A percentile compares a stretch with the other conserved stretches of the same genome.
Evolutionary conservation across 495 filamentous ascomycete genomes (phyloP).

Genomic region (Immersiella caudata): DNA sequence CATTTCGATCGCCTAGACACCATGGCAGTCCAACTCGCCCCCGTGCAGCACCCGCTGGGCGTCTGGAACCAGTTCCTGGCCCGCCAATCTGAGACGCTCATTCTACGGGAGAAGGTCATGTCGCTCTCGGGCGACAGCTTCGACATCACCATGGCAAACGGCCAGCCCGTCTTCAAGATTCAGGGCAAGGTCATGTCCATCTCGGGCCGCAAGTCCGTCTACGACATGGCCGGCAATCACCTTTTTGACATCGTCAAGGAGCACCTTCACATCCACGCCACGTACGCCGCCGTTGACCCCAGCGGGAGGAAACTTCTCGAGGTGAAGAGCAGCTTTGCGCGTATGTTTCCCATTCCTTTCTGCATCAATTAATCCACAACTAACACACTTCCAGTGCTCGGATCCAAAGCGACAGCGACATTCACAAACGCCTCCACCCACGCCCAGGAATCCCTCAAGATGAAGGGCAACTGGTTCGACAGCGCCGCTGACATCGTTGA

Average conservation of each 20-base stretch:
- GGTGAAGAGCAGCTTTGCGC: slow-evolving; percentile 52
- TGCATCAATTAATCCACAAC: not conserved
- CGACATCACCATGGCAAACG: slow-evolving; percentile 50
- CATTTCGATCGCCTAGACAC: not conserved
- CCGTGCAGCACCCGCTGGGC: slow-evolving; percentile 45
- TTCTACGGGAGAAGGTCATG: slow-evolving; percentile 58
- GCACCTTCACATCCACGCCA: slow-evolving; percentile 53
- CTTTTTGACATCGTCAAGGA: slow-evolving; percentile 58
- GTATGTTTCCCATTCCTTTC: slow-evolving; percentile 39
- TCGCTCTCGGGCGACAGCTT: slow-evolving; percentile 58
- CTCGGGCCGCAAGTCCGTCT: slow-evolving; percentile 50
- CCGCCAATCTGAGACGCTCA: slow-evolving; percentile 48
- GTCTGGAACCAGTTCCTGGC: slow-evolving; percentile 55
- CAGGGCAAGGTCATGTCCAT: slow-evolving; percentile 49
- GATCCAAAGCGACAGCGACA: slow-evolving; percentile 51
- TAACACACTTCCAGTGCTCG: slow-evolving; percentile 38
- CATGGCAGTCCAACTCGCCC: slow-evolving; percentile 28
- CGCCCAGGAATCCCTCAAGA: slow-evolving; percentile 38
- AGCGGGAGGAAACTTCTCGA: slow-evolving; percentile 49
- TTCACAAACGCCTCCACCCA: slow-evolving; percentile 48
- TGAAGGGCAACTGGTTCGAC: slow-evolving; percentile 54
- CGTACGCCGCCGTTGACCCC: slow-evolving; percentile 47
- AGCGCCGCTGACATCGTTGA: slow-evolving; percentile 53
- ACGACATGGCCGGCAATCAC: slow-evolving; percentile 48
- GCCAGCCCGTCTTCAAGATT: slow-evolving; percentile 54